phyloP scores from a whole-genome alignment of 1,284 basidiomycete genomes.

The Leccinum pallidistipes region DNA sequence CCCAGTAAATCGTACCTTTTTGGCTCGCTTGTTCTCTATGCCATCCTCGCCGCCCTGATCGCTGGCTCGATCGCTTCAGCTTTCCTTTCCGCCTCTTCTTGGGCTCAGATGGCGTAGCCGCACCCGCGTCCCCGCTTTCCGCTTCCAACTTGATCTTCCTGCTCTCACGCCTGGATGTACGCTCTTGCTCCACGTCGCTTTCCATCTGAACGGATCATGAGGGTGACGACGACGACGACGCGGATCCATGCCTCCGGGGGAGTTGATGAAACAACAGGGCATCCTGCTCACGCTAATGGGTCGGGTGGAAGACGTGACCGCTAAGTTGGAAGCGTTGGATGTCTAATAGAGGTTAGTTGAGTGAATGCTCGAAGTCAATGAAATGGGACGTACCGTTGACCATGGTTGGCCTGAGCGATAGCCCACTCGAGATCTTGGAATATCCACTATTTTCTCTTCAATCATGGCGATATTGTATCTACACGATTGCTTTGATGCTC shows the following conservation, averaged over 20 bases:
- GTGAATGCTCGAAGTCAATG: too few species aligned
- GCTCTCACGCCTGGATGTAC: constrained; percentile 38
- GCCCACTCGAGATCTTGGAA: too few species aligned
- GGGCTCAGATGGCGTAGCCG: background rate
- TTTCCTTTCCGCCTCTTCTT: constrained; percentile 53
- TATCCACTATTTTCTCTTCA: too few species aligned
- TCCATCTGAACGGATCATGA: constrained; percentile 41
- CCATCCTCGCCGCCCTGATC: constrained; percentile 35
- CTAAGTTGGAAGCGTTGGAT: background rate
- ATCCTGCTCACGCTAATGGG: constrained; percentile 4
- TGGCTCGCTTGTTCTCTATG: constrained; percentile 56
- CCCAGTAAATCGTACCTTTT: constrained; percentile 50
- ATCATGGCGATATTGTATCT: too few species aligned
- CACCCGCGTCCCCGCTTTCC: background rate
- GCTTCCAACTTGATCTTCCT: constrained; percentile 1
- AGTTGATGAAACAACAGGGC: background rate
- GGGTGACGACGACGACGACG: too few species aligned
- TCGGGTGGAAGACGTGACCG: background rate
- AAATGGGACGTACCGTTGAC: too few species aligned
- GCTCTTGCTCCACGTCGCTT: constrained; percentile 35
- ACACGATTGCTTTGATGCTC: too few species aligned
- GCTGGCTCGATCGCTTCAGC: constrained; percentile 40
- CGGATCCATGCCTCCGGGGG: background rate
- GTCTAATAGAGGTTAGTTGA: too few species aligned
- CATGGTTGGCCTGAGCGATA: too few species aligned